These are phyloP conservation scores for Pichia sp. DNA, from an alignment of 1,139 yeast genomes.

Conservation along the genomic window DNA sequence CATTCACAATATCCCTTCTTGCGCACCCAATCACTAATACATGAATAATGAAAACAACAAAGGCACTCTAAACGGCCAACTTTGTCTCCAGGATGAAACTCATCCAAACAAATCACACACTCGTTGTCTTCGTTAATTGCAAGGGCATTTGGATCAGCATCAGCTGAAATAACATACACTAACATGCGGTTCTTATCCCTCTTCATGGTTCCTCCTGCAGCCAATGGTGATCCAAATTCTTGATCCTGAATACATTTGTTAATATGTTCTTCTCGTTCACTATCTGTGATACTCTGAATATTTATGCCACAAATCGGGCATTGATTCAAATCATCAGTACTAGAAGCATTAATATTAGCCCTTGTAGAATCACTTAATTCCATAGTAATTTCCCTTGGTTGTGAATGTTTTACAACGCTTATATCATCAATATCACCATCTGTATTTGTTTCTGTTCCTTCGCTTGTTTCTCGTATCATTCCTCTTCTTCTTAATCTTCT, in stretches of 20 bases:
- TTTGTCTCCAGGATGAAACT: constrained; percentile 74
- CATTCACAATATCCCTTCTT: constrained; percentile 81
- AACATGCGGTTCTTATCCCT: constrained; percentile 71
- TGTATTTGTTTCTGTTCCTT: neutral
- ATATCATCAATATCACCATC: neutral
- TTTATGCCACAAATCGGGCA: constrained; percentile 54
- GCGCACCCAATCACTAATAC: constrained; percentile 86
- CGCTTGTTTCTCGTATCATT: neutral
- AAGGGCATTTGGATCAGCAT: constrained; percentile 1
- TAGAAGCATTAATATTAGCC: constrained; percentile 1
- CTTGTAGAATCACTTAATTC: constrained; percentile 17
- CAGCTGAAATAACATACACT: constrained; percentile 60
- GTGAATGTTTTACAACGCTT: constrained; percentile 7
- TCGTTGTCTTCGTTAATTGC: constrained; percentile 44
- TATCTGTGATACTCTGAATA: constrained; percentile 33
- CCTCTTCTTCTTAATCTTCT: constrained; percentile 1
- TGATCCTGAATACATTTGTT: constrained; percentile 59
- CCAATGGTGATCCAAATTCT: constrained; percentile 61
- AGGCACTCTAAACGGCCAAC: constrained; percentile 91
- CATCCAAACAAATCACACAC: constrained; percentile 92
- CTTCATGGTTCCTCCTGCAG: constrained; percentile 17
- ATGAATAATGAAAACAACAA: constrained; percentile 85
- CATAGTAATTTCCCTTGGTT: constrained; percentile 13
- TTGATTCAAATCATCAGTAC: constrained; percentile 31
- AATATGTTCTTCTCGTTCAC: constrained; percentile 60